Percentiles rank a stretch among this genome's conserved stretches.
Conservation (phyloP, 805 yeast species). For the Candida verbasci region DNA sequence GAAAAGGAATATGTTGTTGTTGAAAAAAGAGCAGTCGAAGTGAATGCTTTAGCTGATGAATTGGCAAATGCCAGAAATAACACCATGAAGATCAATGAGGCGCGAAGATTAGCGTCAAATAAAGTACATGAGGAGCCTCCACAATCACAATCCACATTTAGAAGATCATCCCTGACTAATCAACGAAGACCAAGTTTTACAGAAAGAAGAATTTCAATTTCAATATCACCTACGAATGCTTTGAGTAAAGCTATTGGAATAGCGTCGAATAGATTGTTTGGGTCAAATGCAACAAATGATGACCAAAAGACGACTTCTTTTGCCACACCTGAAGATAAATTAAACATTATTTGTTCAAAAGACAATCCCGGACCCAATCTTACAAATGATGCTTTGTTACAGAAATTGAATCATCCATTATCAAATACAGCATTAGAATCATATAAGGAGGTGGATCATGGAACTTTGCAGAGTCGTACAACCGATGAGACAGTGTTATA, state of each 20-base stretch:
- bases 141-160: slow-evolving; percentile 11
- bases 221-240: slow-evolving; percentile 82
- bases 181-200: slow-evolving; percentile 59
- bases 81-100: slow-evolving; percentile 39
- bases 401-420: slow-evolving; percentile 28
- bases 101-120: slow-evolving; percentile 27
- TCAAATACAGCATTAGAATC: slow-evolving; percentile 13
- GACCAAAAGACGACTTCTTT: slow-evolving; percentile 8
- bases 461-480: slow-evolving; percentile 2
- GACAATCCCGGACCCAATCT: slow-evolving; percentile 33
- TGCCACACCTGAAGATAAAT: slow-evolving; percentile 18
- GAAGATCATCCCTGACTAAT: slow-evolving; percentile 41
- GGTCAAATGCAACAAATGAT: slow-evolving; percentile 23
- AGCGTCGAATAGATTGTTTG: slow-evolving; percentile 85
- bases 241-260: slow-evolving; percentile 80
- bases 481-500: slow-evolving; percentile 36
- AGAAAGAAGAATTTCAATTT: slow-evolving; percentile 61
- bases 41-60: slow-evolving; percentile 93
- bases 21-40: slow-evolving; percentile 92
- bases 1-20: slow-evolving; percentile 92
- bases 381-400: slow-evolving; percentile 31
- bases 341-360: too few species aligned
- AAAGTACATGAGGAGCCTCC: slow-evolving; percentile 15
- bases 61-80: slow-evolving; percentile 60
- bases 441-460: neutral